phyloP scores from a whole-genome alignment of 2,329 filamentous ascomycete genomes.

The Claviceps sp. region DNA sequence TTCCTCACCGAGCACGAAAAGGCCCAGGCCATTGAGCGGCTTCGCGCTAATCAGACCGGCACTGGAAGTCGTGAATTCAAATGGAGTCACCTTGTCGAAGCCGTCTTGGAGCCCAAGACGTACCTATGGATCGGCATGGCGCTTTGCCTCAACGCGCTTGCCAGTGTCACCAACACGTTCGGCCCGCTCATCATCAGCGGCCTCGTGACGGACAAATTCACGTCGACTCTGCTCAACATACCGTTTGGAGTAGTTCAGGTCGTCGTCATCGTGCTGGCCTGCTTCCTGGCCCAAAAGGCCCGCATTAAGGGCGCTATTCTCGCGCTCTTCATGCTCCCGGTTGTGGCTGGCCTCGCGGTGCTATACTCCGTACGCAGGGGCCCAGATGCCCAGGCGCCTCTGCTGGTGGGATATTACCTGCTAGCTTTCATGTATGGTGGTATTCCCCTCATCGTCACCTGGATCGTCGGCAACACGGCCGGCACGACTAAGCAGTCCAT shows the following conservation, averaged over 20 bases:
- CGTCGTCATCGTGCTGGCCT: constrained; percentile 42
- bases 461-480: constrained; percentile 56
- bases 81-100: constrained; percentile 46
- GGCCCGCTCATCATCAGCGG: constrained; percentile 49
- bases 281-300: constrained; percentile 43
- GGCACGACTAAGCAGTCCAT: constrained; percentile 55
- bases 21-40: constrained; percentile 53
- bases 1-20: constrained; percentile 53
- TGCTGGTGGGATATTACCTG: constrained; percentile 51
- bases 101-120: constrained; percentile 33
- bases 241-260: constrained; percentile 52
- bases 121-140: constrained; percentile 49
- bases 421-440: constrained; percentile 53
- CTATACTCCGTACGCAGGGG: constrained; percentile 41
- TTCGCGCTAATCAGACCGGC: constrained; percentile 63
- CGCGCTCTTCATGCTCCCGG: constrained; percentile 39
- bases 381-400: constrained; percentile 17
- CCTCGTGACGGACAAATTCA: constrained; percentile 45
- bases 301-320: constrained; percentile 44
- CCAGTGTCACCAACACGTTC: constrained; percentile 50
- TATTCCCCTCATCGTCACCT: constrained; percentile 52
- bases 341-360: constrained; percentile 42
- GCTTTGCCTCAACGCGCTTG: constrained; percentile 50
- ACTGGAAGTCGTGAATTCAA: constrained; percentile 59
- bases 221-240: constrained; percentile 49